Percentiles rank a stretch among this genome's conserved stretches.
phyloP scores from a whole-genome alignment of 2,329 filamentous ascomycete species.

The Verruconis gallopava region DNA sequence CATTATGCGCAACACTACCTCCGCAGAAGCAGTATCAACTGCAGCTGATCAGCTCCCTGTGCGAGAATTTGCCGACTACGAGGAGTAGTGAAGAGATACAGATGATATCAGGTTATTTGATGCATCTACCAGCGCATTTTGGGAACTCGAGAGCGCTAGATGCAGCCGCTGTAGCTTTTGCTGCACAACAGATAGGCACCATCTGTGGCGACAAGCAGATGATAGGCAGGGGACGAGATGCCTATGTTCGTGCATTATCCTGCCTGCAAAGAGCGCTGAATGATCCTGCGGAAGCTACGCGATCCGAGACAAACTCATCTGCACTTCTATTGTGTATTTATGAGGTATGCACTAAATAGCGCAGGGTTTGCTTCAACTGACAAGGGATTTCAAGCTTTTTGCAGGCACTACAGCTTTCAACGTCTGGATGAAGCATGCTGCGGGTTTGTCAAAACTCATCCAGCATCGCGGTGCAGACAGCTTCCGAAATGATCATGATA shows the following conservation, averaged over 20 bases:
- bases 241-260: constrained; percentile 1
- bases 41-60: constrained; percentile 1
- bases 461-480: constrained; percentile 1
- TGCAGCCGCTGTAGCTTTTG: constrained; percentile 3
- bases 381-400: background rate
- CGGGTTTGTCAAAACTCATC: constrained; percentile 5
- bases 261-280: constrained; percentile 1
- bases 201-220: constrained; percentile 2
- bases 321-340: constrained; percentile 6
- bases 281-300: constrained; percentile 1
- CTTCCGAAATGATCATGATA: constrained; percentile 2
- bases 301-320: constrained; percentile 4
- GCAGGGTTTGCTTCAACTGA: background rate
- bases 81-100: background rate
- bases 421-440: constrained; percentile 7
- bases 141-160: constrained; percentile 4
- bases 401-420: constrained; percentile 8
- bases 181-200: constrained; percentile 2
- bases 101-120: constrained; percentile 3
- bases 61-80: constrained; percentile 1
- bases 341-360: background rate
- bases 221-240: constrained; percentile 1
- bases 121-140: background rate
- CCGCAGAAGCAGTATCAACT: constrained; percentile 2
- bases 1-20: background rate